These are phyloP conservation scores for Darksidea phi DNA, from an alignment of 495 filamentous ascomycete genomes.

Conservation along the genomic window DNA sequence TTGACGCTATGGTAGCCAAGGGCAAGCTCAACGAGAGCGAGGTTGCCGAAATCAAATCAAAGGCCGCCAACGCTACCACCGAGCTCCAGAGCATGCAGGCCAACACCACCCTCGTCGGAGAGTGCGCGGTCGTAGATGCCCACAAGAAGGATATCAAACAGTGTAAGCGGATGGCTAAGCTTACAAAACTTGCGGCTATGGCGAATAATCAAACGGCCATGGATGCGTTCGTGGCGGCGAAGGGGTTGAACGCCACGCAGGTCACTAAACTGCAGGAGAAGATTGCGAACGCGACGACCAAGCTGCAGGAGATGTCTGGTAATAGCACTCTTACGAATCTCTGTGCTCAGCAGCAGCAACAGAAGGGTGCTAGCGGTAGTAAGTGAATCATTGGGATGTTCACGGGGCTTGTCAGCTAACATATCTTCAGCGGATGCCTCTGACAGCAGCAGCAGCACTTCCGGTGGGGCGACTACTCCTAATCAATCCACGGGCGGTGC, in stretches of 20 bases:
- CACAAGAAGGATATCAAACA: constrained; percentile 19
- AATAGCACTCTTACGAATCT: constrained; percentile 23
- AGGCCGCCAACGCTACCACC: constrained; percentile 14
- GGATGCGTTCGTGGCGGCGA: constrained; percentile 11
- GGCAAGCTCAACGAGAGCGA: constrained; percentile 15
- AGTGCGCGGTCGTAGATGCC: constrained; percentile 24
- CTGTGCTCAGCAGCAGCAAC: constrained; percentile 1
- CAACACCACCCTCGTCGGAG: constrained; percentile 22
- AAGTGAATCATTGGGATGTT: neutral
- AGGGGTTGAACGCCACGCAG: constrained; percentile 15
- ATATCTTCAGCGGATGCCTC: neutral
- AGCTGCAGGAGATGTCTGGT: constrained; percentile 10
- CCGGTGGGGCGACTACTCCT: too few relatives aligned
- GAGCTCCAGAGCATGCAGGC: constrained; percentile 13
- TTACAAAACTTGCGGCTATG: constrained; percentile 12
- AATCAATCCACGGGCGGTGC: too few relatives aligned
- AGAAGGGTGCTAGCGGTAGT: constrained; percentile 14
- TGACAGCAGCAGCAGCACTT: too few relatives aligned
- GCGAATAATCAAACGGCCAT: constrained; percentile 25
- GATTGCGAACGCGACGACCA: constrained; percentile 25
- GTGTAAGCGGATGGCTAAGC: constrained; percentile 17
- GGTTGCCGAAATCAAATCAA: constrained; percentile 18
- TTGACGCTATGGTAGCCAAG: constrained; percentile 18
- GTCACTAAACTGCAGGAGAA: constrained; percentile 16
- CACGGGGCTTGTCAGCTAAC: neutral